phyloP scores from a whole-genome alignment of 257 asterid genomes.

The Orobanche coerulescens region DNA sequence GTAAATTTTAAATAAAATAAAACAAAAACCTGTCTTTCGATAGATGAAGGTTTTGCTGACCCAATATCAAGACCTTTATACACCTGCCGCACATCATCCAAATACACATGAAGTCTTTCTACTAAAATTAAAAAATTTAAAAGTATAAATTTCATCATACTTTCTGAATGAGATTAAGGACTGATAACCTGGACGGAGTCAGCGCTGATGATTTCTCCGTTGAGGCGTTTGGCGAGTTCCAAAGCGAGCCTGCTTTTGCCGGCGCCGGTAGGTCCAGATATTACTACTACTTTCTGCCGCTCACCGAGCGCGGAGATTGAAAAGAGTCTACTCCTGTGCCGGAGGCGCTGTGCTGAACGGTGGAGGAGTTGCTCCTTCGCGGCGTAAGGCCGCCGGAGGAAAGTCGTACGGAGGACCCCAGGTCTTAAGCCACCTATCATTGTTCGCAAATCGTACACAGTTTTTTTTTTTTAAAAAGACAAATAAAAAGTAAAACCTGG shows the following conservation, averaged over 20 bases:
- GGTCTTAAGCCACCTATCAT: slow-evolving; percentile 30
- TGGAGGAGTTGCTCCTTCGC: slow-evolving; percentile 33
- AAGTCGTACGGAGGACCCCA: slow-evolving; percentile 39
- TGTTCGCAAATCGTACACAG: not conserved
- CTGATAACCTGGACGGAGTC: slow-evolving; percentile 81
- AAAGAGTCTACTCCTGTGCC: slow-evolving; percentile 23
- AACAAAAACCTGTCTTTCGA: slow-evolving; percentile 58
- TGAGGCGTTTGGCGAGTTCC: slow-evolving; percentile 79
- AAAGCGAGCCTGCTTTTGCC: slow-evolving; percentile 86
- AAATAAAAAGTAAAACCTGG: no score
- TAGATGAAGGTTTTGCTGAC: slow-evolving; percentile 76
- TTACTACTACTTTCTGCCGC: slow-evolving; percentile 65
- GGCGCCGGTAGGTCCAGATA: slow-evolving; percentile 96
- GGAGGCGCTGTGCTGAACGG: slow-evolving; percentile 17
- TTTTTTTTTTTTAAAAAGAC: no score
- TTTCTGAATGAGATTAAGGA: not conserved
- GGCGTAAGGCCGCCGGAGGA: slow-evolving; percentile 38
- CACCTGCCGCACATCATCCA: slow-evolving; percentile 40
- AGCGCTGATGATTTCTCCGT: slow-evolving; percentile 90
- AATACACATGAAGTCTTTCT: not conserved
- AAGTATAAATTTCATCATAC: not conserved
- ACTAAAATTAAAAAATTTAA: not conserved
- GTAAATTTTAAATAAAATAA: not conserved
- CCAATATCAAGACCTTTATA: slow-evolving; percentile 91
- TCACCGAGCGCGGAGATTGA: slow-evolving; percentile 36